Evolutionary conservation across 306 rosid species (phyloP), one percentile per base, ranked within the genome.

Genomic region (Ormosia semicastrata): DNA sequence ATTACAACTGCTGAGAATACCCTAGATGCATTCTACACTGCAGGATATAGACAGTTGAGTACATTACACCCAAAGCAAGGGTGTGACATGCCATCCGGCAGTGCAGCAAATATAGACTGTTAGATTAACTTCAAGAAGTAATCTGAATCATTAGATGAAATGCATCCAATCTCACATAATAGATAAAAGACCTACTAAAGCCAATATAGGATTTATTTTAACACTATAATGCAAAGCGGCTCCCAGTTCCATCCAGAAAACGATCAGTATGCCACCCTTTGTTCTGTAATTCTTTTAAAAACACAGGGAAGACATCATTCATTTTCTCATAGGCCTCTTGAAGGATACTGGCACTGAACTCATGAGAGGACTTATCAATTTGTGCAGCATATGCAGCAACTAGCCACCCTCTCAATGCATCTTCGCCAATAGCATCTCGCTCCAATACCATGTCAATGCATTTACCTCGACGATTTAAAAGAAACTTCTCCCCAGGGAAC

Each of bases 201-300:
- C 47, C 29, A 71, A 73, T 36, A 29, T 6, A 36, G 65, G 36
- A 86, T 58, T 46, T 10, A 54, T 10, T 15, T 59, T 9, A 71
- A 53, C 70, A 49, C 66, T 85, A 89, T 29, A 85, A 87, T 0
- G 95, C 82, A 77, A 93, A 95, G 84, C 97, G 93, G 67, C 88
- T 85, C 71, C 98, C 97, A 54, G 86, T 88, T 64, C 97, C 98
- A 44, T 91, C 93, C 12, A 95, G 90, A 89, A 95, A 95, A 43
- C 94, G 94, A 79, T 95, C 98, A n/a, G 98, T 91, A 82, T 95
- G 89, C 99, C 99, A 95, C 57, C 98, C 98, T 86, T 89, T 93
- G 86, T 81, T 90, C 85, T 90, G 98, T 34, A 95, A 78, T 80
- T 86, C 89, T 56, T 77, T 86, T 36, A 95, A 75, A 84, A 95